Evolutionary conservation across 2,329 filamentous ascomycete genomes (phyloP), one percentile per base, ranked within the genome.

Genomic region (Ceratocystis colombiana): DNA sequence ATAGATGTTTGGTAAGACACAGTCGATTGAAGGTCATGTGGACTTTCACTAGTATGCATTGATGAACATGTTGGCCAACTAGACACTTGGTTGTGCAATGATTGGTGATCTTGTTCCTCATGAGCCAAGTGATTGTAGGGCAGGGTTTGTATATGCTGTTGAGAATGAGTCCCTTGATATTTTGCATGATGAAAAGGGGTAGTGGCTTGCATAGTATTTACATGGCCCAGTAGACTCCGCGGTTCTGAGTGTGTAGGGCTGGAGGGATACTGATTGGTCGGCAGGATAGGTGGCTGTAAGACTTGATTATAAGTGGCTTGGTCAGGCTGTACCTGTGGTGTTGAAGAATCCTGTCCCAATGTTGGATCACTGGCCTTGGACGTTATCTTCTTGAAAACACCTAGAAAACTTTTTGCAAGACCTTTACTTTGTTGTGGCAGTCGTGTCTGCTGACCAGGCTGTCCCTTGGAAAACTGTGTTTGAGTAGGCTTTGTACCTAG

Each of bases 391-490:
- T 48, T 64, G 25, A 63, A 46, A 8, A 63, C 61, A 1, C 41
- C 25, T 2, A 63, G 17, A n/a, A 48, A 63, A 17, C 17, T 61
- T 5, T 30, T 59, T 15, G 44, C 53, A 30, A 44, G 33, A 28
- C 37, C 25, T 33, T 64, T 57, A 20, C 22, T 57, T 17, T 59
- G 53, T 15, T 65, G 64, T 7, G 20, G 22, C 10, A 37, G 61
- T 12, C 28, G 46, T 22, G 25, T 50, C 12, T 65, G 64, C 22
- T 57, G 22, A 6, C 8, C 10, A 15, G 15, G 20, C 1, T n/a
- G 50, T 15, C 64, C 64, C 4, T 41, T 45, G 22, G 64, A 10
- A 8, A 46, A 30, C 10, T 25, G 22, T 33, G 28, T 25, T 15
- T 57, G 53, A 17, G 20, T 37, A 15, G 37, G 48, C 37, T 45